Conservation (phyloP, 2,329 filamentous ascomycete genomes). For the Dactylellina leptospora region DNA sequence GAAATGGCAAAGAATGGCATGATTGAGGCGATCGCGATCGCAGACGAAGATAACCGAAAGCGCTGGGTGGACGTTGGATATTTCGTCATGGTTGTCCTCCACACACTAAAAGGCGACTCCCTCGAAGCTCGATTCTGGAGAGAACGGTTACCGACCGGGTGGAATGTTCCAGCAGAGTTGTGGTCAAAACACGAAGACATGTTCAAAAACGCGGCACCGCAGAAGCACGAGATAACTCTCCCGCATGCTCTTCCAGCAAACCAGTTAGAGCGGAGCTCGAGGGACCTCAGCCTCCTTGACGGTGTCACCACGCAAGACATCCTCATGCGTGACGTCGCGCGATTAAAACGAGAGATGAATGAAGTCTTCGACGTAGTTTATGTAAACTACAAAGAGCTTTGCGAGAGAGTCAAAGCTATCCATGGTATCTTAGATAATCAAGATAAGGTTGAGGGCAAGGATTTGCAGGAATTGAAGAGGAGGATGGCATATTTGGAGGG, state of each 20-base stretch:
- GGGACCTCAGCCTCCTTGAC: conserved; percentile 5
- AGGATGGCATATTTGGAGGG: conserved; percentile 26
- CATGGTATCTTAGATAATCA: conserved; percentile 27
- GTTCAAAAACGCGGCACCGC: neutral
- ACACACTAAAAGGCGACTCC: conserved; percentile 10
- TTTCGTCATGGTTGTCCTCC: conserved; percentile 10
- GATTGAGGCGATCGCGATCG: conserved; percentile 10
- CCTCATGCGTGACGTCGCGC: conserved; percentile 11
- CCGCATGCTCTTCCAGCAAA: neutral
- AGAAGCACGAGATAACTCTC: neutral
- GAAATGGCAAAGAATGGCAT: conserved; percentile 31
- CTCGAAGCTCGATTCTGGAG: conserved; percentile 34
- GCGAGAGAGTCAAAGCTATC: conserved; percentile 27
- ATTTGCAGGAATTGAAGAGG: conserved; percentile 31
- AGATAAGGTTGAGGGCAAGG: conserved; percentile 17
- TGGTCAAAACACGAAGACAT: conserved; percentile 1
- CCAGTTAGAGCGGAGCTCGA: neutral
- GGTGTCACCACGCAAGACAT: conserved; percentile 11
- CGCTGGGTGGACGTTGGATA: conserved; percentile 30
- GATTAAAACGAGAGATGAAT: conserved; percentile 32
- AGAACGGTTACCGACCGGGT: conserved; percentile 9
- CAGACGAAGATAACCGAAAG: neutral
- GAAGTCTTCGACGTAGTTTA: conserved; percentile 25
- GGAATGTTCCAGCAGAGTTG: neutral
- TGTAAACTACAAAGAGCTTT: conserved; percentile 30